Percentiles rank a stretch among this genome's conserved stretches.
phyloP scores from a whole-genome alignment of 371 early-diverging fungal genomes.

The Apophysomyces variabilis region DNA sequence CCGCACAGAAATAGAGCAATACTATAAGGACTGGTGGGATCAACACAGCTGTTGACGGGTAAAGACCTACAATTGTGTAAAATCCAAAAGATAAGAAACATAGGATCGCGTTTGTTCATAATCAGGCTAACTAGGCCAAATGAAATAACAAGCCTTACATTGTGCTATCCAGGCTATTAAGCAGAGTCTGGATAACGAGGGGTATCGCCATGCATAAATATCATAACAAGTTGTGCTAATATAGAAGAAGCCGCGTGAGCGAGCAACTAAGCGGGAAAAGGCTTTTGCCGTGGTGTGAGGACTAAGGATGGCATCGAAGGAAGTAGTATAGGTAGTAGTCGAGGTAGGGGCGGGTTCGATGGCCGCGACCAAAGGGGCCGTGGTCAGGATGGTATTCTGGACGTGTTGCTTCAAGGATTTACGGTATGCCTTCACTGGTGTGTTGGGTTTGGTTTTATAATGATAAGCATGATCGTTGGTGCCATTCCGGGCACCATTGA shows the following conservation, averaged over 20 bases:
- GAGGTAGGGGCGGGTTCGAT: conserved; percentile 3
- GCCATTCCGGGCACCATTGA: background rate
- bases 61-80: conserved; percentile 26
- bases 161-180: conserved; percentile 12
- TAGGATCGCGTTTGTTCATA: too few relatives aligned
- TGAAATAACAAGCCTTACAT: conserved; percentile 13
- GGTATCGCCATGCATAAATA: conserved; percentile 40
- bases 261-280: conserved; percentile 45
- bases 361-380: conserved; percentile 1
- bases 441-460: conserved; percentile 17
- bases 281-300: conserved; percentile 49
- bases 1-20: conserved; percentile 27
- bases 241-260: conserved; percentile 41
- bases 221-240: conserved; percentile 26
- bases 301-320: conserved; percentile 18
- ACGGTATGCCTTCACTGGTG: conserved; percentile 28
- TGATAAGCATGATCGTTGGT: conserved; percentile 16
- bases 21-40: conserved; percentile 29
- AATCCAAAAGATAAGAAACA: background rate
- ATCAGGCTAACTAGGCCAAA: too few relatives aligned
- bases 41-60: conserved; percentile 23
- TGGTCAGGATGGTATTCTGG: conserved; percentile 24
- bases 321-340: background rate
- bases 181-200: conserved; percentile 10
- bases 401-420: conserved; percentile 33